These are phyloP conservation scores for Emergomyces africanus DNA, from an alignment of 2,329 filamentous ascomycete species.

Conservation along the genomic window DNA sequence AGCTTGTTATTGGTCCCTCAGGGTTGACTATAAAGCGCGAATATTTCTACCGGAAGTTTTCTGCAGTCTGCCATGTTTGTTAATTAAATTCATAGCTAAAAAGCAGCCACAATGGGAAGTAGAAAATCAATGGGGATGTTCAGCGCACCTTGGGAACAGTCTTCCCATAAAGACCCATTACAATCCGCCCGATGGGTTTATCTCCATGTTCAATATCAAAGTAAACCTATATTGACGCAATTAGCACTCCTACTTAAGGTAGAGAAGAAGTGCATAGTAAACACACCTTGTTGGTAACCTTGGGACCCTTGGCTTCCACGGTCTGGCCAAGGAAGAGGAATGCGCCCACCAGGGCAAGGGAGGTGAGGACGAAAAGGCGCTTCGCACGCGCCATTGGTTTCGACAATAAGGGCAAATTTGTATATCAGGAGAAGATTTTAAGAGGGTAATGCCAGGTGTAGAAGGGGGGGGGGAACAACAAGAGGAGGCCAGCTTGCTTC, in stretches of 20 bases:
- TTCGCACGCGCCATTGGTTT: slow-evolving; percentile 58
- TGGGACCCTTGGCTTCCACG: slow-evolving; percentile 72
- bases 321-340: slow-evolving; percentile 65
- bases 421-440: neutral
- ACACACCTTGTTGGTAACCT: slow-evolving; percentile 82
- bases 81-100: neutral
- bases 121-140: neutral
- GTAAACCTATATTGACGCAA: slow-evolving; percentile 37
- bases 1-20: neutral
- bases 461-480: neutral
- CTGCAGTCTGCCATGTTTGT: slow-evolving; percentile 38
- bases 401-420: neutral
- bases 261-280: neutral
- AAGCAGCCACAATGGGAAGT: slow-evolving; percentile 9
- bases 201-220: slow-evolving; percentile 54
- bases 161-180: slow-evolving; percentile 55
- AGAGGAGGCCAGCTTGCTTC: slow-evolving; percentile 26
- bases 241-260: neutral
- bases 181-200: slow-evolving; percentile 47
- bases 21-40: neutral
- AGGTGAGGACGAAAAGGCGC: slow-evolving; percentile 55
- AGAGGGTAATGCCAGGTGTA: neutral
- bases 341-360: slow-evolving; percentile 63
- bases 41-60: slow-evolving; percentile 47
- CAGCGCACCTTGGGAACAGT: slow-evolving; percentile 48